Evolutionary conservation across 192 early-diverging fungal species (phyloP).

Genomic region (Allomyces arbusculus): DNA sequence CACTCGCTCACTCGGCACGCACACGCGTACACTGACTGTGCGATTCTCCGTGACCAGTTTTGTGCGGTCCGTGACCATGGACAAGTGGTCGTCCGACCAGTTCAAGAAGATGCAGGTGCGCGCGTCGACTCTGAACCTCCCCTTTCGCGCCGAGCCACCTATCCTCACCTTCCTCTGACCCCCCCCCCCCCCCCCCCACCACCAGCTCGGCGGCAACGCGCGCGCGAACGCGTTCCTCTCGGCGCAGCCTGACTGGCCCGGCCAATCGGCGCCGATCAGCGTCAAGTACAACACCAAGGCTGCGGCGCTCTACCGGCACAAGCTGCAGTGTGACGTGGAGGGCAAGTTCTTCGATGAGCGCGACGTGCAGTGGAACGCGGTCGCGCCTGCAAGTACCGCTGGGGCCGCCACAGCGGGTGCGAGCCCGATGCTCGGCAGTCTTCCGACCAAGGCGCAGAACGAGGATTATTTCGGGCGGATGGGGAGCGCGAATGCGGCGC

Average conservation of each 20-base stretch:
- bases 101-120: slow-evolving; percentile 68
- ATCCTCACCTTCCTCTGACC: not conserved
- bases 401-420: not conserved
- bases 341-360: slow-evolving; percentile 17
- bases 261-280: too few relatives aligned
- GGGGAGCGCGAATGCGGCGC: slow-evolving; percentile 28
- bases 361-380: not conserved
- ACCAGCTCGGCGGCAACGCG: slow-evolving; percentile 62
- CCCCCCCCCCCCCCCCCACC: not conserved
- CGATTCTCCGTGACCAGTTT: slow-evolving; percentile 31
- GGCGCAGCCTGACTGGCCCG: slow-evolving; percentile 50
- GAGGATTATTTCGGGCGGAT: slow-evolving; percentile 59
- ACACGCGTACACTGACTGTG: slow-evolving; percentile 1
- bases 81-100: slow-evolving; percentile 90
- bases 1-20: slow-evolving; percentile 5
- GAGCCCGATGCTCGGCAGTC: not conserved
- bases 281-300: slow-evolving; percentile 52
- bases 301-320: slow-evolving; percentile 70
- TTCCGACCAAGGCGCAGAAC: slow-evolving; percentile 32
- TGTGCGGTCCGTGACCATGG: slow-evolving; percentile 97
- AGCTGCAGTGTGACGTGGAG: slow-evolving; percentile 55
- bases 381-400: too few relatives aligned
- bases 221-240: slow-evolving; percentile 72
- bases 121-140: slow-evolving; percentile 1
- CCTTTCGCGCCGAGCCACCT: not conserved